Evolutionary conservation across 345 rosid species (phyloP).

Genomic region (Angophora floribunda): DNA sequence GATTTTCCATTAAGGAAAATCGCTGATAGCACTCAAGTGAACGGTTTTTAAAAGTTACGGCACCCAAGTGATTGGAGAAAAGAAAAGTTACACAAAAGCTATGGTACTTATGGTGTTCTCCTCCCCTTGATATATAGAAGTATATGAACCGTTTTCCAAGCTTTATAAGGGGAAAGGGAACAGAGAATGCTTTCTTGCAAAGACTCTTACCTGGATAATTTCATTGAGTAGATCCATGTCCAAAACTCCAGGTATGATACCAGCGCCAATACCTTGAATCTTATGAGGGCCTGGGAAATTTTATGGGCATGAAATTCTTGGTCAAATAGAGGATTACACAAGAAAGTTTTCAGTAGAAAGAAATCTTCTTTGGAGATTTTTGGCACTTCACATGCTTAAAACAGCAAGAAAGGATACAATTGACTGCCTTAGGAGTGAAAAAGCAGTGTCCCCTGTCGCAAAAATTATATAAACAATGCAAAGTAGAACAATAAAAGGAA

Average conservation of each 20-base stretch:
- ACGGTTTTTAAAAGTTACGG: background rate
- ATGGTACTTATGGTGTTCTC: background rate
- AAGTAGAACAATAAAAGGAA: background rate
- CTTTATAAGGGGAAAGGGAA: background rate
- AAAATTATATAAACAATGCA: background rate
- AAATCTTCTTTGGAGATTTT: background rate
- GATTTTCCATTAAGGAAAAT: background rate
- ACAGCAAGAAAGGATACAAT: background rate
- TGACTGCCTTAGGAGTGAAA: background rate
- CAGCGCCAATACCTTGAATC: conserved; percentile 73
- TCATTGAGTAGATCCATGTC: conserved; percentile 32
- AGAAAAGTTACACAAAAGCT: background rate
- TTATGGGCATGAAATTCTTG: background rate
- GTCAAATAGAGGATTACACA: background rate
- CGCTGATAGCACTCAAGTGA: background rate
- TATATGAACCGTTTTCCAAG: background rate
- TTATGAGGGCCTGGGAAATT: conserved; percentile 34
- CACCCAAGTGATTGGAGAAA: background rate
- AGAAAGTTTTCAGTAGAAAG: background rate
- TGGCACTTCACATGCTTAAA: background rate
- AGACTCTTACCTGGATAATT: conserved; percentile 27
- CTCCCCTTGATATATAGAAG: background rate
- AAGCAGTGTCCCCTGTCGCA: background rate
- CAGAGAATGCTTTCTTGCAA: background rate
- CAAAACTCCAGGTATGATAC: conserved; percentile 44